Base-by-base conservation (phyloP, 2,329 filamentous ascomycete species). In the Penicillium frequentans region DNA sequence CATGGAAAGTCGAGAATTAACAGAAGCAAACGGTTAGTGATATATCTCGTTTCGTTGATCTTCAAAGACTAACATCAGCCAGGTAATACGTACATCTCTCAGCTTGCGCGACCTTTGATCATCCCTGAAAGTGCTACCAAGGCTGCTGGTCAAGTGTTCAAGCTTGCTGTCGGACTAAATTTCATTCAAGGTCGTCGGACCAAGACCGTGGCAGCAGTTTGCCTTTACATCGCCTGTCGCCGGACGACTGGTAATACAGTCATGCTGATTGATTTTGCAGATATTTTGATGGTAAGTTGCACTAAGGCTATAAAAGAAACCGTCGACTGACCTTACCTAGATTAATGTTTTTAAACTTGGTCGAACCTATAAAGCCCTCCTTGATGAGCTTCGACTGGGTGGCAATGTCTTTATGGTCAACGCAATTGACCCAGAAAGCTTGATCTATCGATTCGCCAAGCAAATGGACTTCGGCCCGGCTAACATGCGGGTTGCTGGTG, bases 241-340 rank as follows among this genome's bases (percentile, higher is more conserved):
- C 86, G 89, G 53, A 86, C 90, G 60, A 85, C 86, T 44, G 87
- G 88, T 24, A 96, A 95, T 70, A 90, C 88, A 43, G 83, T 95
- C 64, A 93, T 99, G 89, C 83, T 99, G 44, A 98, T 99, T 72
- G 95, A 99, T 72, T 86, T 99, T 70, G 91, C 95, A 13, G 95
- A 99, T 71, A 82, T 93, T 43, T 77, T 88, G n/a, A 79, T 81
- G 71, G 54, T 55, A 55, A 37, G 48, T 45, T 37, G 16, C 13
- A 14, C 24, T 8, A 24, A 14, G 4, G 3, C 11, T 19, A 35
- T 35, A 5, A n/a, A 23, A 10, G 19, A 19, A 26, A 45, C 16
- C 8, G n/a, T 14, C 11, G 14, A 11, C 43, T 47, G 16, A 53
- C 39, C n/a, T 44, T 37, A n/a, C 26, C 8, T 26, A 53, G 54